A percentile compares a stretch with the other conserved stretches of the same genome.
These are phyloP conservation scores for Arthrobotrys conoides DNA, from an alignment of 2,329 filamentous ascomycete genomes.

Conservation along the genomic window DNA sequence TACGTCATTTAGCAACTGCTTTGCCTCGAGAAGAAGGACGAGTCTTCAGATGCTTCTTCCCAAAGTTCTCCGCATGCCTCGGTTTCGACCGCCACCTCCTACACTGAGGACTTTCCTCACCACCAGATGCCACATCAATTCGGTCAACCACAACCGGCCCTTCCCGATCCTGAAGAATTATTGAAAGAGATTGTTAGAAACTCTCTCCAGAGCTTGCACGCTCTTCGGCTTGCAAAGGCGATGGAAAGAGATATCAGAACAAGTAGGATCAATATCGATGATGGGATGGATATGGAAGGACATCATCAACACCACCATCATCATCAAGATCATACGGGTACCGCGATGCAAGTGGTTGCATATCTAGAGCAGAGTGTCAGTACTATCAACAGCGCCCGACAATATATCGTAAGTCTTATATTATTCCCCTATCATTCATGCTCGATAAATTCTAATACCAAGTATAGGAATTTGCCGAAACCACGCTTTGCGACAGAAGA, in stretches of 20 bases:
- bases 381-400: constrained; percentile 55
- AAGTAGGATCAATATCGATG: constrained; percentile 37
- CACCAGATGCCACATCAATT: constrained; percentile 25
- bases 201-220: constrained; percentile 56
- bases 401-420: constrained; percentile 50
- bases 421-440: background rate
- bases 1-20: constrained; percentile 30
- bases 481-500: constrained; percentile 53
- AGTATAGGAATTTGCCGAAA: constrained; percentile 51
- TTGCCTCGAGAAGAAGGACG: constrained; percentile 55
- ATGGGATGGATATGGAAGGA: constrained; percentile 55
- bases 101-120: constrained; percentile 49
- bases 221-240: constrained; percentile 50
- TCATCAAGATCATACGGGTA: constrained; percentile 24
- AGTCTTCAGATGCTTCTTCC: constrained; percentile 52
- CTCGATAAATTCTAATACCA: background rate
- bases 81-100: constrained; percentile 48
- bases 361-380: constrained; percentile 58
- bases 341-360: constrained; percentile 54
- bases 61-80: constrained; percentile 50
- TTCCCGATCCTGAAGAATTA: constrained; percentile 54
- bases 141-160: constrained; percentile 21
- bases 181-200: constrained; percentile 60
- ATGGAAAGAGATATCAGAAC: constrained; percentile 55
- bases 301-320: constrained; percentile 6